Base-by-base conservation (phyloP, 2,329 filamentous ascomycete species). In the Fusarium sp. region DNA sequence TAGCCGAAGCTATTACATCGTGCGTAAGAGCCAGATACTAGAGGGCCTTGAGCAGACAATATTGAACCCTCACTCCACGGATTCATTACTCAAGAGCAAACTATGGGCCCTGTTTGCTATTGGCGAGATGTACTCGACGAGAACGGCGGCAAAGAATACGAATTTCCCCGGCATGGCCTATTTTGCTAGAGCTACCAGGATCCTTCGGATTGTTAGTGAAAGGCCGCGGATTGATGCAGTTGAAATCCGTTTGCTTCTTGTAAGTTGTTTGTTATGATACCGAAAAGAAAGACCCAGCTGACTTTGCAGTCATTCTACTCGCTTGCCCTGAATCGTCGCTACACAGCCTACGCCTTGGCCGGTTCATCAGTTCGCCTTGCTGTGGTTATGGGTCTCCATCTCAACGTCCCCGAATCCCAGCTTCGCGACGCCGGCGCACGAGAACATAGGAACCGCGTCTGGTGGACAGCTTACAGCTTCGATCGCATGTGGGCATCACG, bases 401-500 rank as follows among this genome's bases (percentile, higher is more conserved):
- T 80, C 28, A 79, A 80, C 32, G 76, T 80, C 2, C 79, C 79
- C 1, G 73, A 82, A 32, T 77, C 76, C 5, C 80, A 83, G n/a
- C 73, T 83, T 2, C 76, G 74, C 18, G 81, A 85, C 47, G 74
- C 66, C 18, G 77, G 73, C 0, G 72, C 75, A 2, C 66, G 81
- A 7, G 81, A 84, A 56, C 82, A 83, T 23, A 73, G 82, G 2
- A 78, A 77, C 10, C 74, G 81, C 2, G 74, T 83, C 2, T 83
- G 80, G 78, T 83, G 81, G 81, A 83, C 82, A 0, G 77, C 82
- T 0, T 84, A 83, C 45, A 79, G 76, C 11, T 76, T 84, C 23
- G 82, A 84, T 59, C 79, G 84, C 4, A 82, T 86, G 77, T 84
- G 81, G 79, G 82, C 82, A 5, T 82, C 83, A 0, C 83, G 84